Evolutionary conservation across 2,329 filamentous ascomycete genomes (phyloP).

Genomic region (Fusarium pseudoanthophilum): DNA sequence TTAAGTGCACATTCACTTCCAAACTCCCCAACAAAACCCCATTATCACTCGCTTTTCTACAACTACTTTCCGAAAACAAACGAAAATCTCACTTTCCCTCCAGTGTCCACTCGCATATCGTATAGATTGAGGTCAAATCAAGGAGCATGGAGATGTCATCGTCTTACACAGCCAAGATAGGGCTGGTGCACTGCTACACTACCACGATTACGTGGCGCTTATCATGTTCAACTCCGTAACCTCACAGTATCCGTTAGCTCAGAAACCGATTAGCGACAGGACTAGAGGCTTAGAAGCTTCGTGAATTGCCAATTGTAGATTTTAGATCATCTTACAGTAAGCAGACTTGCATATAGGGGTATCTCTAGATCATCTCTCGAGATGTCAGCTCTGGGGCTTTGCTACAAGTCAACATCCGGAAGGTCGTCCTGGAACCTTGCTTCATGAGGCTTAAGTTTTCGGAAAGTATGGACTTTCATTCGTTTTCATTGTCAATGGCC

Average conservation of each 20-base stretch:
- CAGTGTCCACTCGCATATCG: not conserved
- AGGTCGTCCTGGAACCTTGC: not conserved
- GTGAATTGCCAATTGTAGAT: not conserved
- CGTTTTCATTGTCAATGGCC: not conserved
- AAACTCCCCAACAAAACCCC: not conserved
- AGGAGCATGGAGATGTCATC: not conserved
- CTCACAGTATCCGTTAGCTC: not conserved
- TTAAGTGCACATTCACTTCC: not conserved
- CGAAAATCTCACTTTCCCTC: not conserved
- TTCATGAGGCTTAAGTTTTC: not conserved
- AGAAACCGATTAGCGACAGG: not conserved
- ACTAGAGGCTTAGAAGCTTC: not conserved
- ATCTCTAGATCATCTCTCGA: not conserved
- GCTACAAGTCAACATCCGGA: not conserved
- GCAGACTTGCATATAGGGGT: not conserved
- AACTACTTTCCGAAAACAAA: not conserved
- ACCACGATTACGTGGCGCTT: not conserved
- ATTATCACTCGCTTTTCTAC: not conserved
- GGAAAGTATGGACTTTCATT: not conserved
- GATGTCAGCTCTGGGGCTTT: not conserved
- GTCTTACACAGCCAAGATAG: not conserved
- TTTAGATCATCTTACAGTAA: conserved; percentile 16
- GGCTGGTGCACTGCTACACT: conserved; percentile 11
- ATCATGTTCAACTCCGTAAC: not conserved
- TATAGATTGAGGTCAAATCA: not conserved